Evolutionary conservation across 1,284 basidiomycete genomes (phyloP).

Genomic region (Trametes sp.): DNA sequence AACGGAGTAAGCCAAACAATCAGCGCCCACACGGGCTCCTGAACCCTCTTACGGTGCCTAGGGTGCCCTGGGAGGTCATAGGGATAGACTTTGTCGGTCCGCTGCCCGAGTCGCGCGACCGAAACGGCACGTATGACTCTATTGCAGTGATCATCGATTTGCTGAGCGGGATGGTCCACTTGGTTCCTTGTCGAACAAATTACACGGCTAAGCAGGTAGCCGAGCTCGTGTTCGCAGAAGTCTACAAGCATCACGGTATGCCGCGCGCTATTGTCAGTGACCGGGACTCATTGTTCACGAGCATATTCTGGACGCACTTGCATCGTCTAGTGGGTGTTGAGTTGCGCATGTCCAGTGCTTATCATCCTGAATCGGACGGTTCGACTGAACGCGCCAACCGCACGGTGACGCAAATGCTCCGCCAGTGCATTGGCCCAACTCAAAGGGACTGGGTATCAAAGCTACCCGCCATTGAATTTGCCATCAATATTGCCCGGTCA

Average conservation of each 20-base stretch:
- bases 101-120: slow-evolving; percentile 39
- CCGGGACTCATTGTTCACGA: slow-evolving; percentile 50
- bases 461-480: slow-evolving; percentile 47
- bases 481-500: slow-evolving; percentile 32
- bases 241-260: slow-evolving; percentile 50
- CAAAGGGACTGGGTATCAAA: slow-evolving; percentile 48
- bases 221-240: slow-evolving; percentile 45
- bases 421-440: slow-evolving; percentile 38
- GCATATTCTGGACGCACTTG: slow-evolving; percentile 50
- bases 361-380: slow-evolving; percentile 53
- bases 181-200: slow-evolving; percentile 37
- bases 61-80: slow-evolving; percentile 38
- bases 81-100: slow-evolving; percentile 48
- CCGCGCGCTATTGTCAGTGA: slow-evolving; percentile 49
- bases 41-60: slow-evolving; percentile 30
- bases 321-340: slow-evolving; percentile 43
- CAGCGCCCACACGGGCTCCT: slow-evolving; percentile 35
- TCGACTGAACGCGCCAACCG: slow-evolving; percentile 40
- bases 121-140: slow-evolving; percentile 39
- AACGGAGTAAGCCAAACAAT: slow-evolving; percentile 32
- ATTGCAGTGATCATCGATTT: slow-evolving; percentile 44
- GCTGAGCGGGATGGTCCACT: slow-evolving; percentile 42
- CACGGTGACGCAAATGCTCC: slow-evolving; percentile 42
- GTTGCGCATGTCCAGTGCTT: slow-evolving; percentile 49
- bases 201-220: slow-evolving; percentile 46